Conservation (phyloP, 257 asterid species). For the Solanum microdontum region DNA sequence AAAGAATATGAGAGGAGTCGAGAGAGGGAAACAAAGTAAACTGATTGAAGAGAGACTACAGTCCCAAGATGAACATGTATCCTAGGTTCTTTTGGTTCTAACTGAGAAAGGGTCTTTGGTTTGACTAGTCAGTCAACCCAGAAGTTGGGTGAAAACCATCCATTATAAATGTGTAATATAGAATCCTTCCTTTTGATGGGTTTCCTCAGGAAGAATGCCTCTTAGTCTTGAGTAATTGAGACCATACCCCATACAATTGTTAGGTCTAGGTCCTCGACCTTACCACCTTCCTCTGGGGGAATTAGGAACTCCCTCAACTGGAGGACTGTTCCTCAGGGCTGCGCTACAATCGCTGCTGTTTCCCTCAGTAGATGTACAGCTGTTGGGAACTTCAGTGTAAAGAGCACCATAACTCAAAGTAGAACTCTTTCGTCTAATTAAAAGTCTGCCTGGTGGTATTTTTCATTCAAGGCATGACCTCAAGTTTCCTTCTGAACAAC, state of each 20-base stretch:
- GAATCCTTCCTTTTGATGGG: background rate
- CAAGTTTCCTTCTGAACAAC: background rate
- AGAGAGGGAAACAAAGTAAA: background rate
- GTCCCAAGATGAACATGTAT: background rate
- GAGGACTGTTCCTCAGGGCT: background rate
- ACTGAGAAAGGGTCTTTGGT: background rate
- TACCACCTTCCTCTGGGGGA: background rate
- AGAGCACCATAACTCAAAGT: background rate
- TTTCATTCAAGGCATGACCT: background rate
- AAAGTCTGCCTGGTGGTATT: background rate
- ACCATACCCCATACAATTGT: background rate
- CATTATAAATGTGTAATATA: background rate
- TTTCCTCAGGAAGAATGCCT: background rate
- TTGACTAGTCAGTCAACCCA: background rate
- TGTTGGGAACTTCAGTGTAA: background rate
- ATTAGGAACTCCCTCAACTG: background rate
- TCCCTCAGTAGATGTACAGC: background rate
- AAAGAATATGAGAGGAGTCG: background rate
- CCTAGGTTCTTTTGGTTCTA: background rate
- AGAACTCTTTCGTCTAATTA: background rate
- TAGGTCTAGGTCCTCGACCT: background rate
- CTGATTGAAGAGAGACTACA: background rate
- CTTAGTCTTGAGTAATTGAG: background rate
- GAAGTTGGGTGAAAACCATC: background rate
- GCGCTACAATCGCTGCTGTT: background rate